Evolutionary conservation across 129 eudicot species (phyloP), one percentile per base, ranked within the genome.

Genomic region (Saposhnikovia divaricata): DNA sequence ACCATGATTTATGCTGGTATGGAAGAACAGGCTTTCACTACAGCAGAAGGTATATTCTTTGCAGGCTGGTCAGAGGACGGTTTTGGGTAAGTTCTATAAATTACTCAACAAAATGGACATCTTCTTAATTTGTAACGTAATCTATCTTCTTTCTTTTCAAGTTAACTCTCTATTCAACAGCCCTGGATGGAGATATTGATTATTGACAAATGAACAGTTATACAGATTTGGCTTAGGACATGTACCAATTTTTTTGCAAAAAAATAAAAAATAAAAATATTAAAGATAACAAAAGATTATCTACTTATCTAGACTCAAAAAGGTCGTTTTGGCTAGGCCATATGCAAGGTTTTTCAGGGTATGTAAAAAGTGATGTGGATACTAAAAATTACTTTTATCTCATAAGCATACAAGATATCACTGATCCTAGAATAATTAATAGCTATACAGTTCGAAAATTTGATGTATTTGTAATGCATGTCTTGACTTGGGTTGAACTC

Each of bases 51-150:
- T 31, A 96, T 96, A 74, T 96, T 92, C 78, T 83, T 84, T 0
- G 93, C 99, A 4, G 98, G 98, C 70, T 96, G 99, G 99, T 92
- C 99, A 1, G 99, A 96, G 70, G 97, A 90, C 31, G 99, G 99
- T 63, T 92, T 46, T 53, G 98, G 99, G 97, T 94, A 86, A 80
- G 93, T 80, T 27, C 10, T 13, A 75, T 72, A 28, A 42, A 51
- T 42, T 34, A 31, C 27, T 39, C 18, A 43, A 43, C 2, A 23
- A 23, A 73, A 73, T 73, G 53, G 16, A 28, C 39, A 11, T 34
- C 42, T 5, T 34, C 31, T 59, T 11, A 31, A 13, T 4, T 13
- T 12, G 28, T 66, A 13, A 31, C 72, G 11, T 28, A 65, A 9
- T 31, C 9, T 66, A 13, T 34, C 14, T 27, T 28, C 3, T 65